Base-by-base conservation (phyloP, 2,329 filamentous ascomycete genomes). In the Dothideomycetes sp. region DNA sequence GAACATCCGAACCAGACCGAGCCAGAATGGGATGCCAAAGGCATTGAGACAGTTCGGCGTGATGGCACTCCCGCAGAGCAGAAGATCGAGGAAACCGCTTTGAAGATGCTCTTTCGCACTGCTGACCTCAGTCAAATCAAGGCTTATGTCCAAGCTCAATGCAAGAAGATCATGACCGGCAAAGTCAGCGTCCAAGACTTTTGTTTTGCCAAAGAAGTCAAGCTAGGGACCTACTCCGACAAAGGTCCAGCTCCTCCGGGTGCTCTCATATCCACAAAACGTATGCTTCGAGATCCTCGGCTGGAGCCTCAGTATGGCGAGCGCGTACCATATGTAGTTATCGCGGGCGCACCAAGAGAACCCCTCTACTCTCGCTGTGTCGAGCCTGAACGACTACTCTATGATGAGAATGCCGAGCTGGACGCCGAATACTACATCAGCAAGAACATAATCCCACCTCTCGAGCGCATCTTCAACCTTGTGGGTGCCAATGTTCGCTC, bases 381-480 rank as follows among this genome's bases (percentile, higher is more conserved):
- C 0, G 76, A 85, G 22, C 91, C 91, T 0, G 87, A 95, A 51
- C 79, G 80, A 8, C 68, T 96, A 3, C 70, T 96, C 2, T 67
- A 75, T 38, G 84, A 84, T 48, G 77, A 84, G 16, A 76, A 89
- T 51, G 74, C 81, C 37, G 79, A 86, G 50, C 73, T 98, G 14
- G 91, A 98, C 54, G 81, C 88, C 0, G 87, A 95, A 50, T 98
- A 98, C 62, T 98, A 98, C 65, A 96, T 98, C 52, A 77, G 75
- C 14, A 96, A 95, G 65, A 96, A 95, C 56, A 57, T 98, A 7
- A 93, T 98, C 36, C 91, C 91, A 4, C 91, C 91, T 0, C 72
- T 98, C 0, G 89, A 96, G 60, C 80, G 91, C 19, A 95, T 98
- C 48, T 95, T 98, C 66, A 94, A 91, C 53, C 79, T 98, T 3